These are phyloP conservation scores for Chenopodium album DNA, from an alignment of 148 eudicot species.

Conservation along the genomic window DNA sequence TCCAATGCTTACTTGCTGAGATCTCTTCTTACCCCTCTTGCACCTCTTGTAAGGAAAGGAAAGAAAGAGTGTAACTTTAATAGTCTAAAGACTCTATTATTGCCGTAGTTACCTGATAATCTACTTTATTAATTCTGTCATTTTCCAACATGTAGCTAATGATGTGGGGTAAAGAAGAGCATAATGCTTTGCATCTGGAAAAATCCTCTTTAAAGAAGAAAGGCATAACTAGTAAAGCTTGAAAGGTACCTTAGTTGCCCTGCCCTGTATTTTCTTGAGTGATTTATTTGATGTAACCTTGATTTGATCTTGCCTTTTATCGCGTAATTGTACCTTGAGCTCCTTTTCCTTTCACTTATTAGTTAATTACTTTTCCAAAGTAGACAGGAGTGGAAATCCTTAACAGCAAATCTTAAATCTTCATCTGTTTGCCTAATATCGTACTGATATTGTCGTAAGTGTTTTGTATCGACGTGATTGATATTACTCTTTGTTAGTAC, in stretches of 20 bases:
- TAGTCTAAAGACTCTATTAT: conserved; percentile 27
- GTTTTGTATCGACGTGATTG: neutral
- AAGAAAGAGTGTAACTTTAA: conserved; percentile 9
- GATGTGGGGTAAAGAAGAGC: conserved; percentile 17
- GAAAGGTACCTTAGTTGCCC: conserved; percentile 25
- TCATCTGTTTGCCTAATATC: neutral
- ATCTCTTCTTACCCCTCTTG: neutral
- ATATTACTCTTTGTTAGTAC: no score
- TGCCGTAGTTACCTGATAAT: conserved; percentile 22
- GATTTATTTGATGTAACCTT: conserved; percentile 14
- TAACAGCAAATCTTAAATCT: conserved; percentile 3
- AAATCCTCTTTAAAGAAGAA: conserved; percentile 17
- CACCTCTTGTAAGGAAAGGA: neutral
- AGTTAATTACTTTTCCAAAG: neutral
- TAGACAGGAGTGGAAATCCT: neutral
- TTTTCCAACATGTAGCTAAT: conserved; percentile 18
- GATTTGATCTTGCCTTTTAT: neutral
- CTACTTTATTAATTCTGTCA: conserved; percentile 18
- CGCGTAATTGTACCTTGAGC: conserved; percentile 7
- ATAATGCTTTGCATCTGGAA: conserved; percentile 23
- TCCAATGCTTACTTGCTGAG: no score
- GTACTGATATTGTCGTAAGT: neutral
- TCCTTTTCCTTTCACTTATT: neutral
- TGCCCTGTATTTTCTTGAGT: conserved; percentile 1
- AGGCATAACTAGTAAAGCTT: conserved; percentile 11